phyloP scores from a whole-genome alignment of 805 yeast genomes.

The Zygoascus tannicola region DNA sequence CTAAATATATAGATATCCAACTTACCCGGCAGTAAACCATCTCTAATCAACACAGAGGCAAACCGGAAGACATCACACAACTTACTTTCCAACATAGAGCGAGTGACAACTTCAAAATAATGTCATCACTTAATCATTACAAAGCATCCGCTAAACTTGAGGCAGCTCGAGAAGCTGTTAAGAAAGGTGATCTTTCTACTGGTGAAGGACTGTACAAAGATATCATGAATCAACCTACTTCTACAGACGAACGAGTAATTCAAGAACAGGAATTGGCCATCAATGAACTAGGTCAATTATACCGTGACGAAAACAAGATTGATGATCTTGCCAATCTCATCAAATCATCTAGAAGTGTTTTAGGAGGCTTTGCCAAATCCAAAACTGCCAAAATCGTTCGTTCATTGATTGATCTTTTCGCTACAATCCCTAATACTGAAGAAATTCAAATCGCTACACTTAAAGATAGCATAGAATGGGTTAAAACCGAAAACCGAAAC shows the following conservation, averaged over 20 bases:
- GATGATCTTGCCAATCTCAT: slow-evolving; percentile 53
- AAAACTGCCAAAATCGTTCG: slow-evolving; percentile 89
- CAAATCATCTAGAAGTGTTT: slow-evolving; percentile 55
- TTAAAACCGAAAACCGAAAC: slow-evolving; percentile 69
- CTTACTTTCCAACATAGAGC: no score
- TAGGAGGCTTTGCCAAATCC: slow-evolving; percentile 79
- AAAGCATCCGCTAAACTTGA: slow-evolving; percentile 28
- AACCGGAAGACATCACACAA: no score
- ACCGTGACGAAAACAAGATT: slow-evolving; percentile 40
- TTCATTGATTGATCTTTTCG: slow-evolving; percentile 69
- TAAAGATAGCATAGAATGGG: slow-evolving; percentile 79
- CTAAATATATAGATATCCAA: no score
- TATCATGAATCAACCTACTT: slow-evolving; percentile 30
- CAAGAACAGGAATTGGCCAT: slow-evolving; percentile 62
- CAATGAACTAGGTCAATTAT: slow-evolving; percentile 65
- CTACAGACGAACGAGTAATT: slow-evolving; percentile 32
- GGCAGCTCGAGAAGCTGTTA: slow-evolving; percentile 53
- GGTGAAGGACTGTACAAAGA: slow-evolving; percentile 56
- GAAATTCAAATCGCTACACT: slow-evolving; percentile 68
- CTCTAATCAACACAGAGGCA: no score
- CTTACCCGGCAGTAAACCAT: no score
- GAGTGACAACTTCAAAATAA: no score
- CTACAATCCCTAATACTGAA: slow-evolving; percentile 46
- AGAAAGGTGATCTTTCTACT: slow-evolving; percentile 37
- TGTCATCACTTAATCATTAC: neutral